Percentiles rank a stretch among this genome's conserved stretches.
phyloP scores from a whole-genome alignment of 176 grass and related monocot species.

The Dendrocalamus sinicus region DNA sequence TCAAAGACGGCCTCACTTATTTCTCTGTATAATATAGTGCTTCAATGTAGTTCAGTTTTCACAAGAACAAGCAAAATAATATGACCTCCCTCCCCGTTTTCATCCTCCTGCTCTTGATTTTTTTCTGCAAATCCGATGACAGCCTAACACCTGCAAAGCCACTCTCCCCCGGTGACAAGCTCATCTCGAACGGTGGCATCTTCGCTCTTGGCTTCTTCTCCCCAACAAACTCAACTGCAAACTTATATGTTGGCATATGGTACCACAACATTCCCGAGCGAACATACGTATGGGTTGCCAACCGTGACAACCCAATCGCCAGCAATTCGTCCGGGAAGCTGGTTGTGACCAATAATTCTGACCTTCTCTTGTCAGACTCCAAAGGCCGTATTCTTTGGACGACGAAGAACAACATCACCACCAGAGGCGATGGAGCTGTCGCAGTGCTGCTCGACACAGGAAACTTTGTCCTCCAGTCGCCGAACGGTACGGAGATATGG shows the following conservation, averaged over 20 bases:
- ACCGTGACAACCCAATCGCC: conserved; percentile 40
- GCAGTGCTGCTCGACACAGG: conserved; percentile 15
- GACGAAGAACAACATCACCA: background rate
- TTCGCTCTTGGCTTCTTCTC: conserved; percentile 62
- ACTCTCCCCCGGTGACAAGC: background rate
- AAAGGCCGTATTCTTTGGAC: conserved; percentile 28
- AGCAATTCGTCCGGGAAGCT: background rate
- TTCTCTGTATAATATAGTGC: too few relatives aligned
- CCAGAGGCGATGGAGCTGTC: too few relatives aligned
- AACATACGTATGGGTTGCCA: conserved; percentile 55
- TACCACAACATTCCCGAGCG: conserved; percentile 45
- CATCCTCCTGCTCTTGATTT: conserved; percentile 11
- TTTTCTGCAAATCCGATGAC: conserved; percentile 17
- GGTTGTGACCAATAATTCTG: conserved; percentile 12
- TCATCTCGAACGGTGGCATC: conserved; percentile 30
- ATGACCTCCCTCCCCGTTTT: background rate
- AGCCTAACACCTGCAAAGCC: conserved; percentile 13
- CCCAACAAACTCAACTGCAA: background rate
- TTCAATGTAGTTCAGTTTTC: too few relatives aligned
- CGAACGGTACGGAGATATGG: conserved; percentile 31
- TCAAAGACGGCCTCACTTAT: too few relatives aligned
- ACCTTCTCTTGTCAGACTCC: conserved; percentile 16
- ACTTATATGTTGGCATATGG: conserved; percentile 51
- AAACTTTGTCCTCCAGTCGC: conserved; percentile 39
- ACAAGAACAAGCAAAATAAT: too few relatives aligned